These are phyloP conservation scores for Cryptococcus sp. DNA, from an alignment of 1,284 basidiomycete genomes.

Conservation along the genomic window DNA sequence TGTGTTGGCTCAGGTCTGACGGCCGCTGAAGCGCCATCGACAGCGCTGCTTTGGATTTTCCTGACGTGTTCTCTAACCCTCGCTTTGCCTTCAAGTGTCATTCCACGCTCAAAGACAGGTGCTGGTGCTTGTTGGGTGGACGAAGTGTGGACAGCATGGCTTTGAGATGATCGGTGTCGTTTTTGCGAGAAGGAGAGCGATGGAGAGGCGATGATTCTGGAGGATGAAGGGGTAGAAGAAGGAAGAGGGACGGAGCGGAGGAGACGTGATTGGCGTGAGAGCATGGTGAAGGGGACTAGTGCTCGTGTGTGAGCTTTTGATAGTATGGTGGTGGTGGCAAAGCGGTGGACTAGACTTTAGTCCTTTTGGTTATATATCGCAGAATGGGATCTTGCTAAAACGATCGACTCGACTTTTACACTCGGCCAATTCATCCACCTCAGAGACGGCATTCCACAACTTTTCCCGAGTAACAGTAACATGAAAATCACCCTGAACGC, in stretches of 20 bases:
- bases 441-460: too few species aligned
- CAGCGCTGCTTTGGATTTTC: slow-evolving; percentile 67
- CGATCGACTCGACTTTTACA: too few species aligned
- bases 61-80: slow-evolving; percentile 68
- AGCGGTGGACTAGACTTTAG: neutral
- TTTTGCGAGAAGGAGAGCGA: slow-evolving; percentile 9
- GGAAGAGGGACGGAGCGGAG: slow-evolving; percentile 27
- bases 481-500: too few species aligned
- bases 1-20: slow-evolving; percentile 52
- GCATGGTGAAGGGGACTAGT: slow-evolving; percentile 28
- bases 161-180: slow-evolving; percentile 27
- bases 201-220: slow-evolving; percentile 18
- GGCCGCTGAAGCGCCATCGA: slow-evolving; percentile 56
- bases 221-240: slow-evolving; percentile 21
- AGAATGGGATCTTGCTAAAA: neutral
- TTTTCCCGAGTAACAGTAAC: too few species aligned
- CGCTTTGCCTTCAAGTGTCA: slow-evolving; percentile 53
- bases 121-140: slow-evolving; percentile 25
- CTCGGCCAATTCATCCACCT: too few species aligned
- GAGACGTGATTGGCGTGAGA: slow-evolving; percentile 37
- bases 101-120: slow-evolving; percentile 29
- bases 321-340: too few species aligned
- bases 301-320: slow-evolving; percentile 21
- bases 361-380: slow-evolving; percentile 12
- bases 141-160: slow-evolving; percentile 31